Evolutionary conservation across 257 asterid species (phyloP), one percentile per base, ranked within the genome.

Genomic region (Solanum corneliomulleri): DNA sequence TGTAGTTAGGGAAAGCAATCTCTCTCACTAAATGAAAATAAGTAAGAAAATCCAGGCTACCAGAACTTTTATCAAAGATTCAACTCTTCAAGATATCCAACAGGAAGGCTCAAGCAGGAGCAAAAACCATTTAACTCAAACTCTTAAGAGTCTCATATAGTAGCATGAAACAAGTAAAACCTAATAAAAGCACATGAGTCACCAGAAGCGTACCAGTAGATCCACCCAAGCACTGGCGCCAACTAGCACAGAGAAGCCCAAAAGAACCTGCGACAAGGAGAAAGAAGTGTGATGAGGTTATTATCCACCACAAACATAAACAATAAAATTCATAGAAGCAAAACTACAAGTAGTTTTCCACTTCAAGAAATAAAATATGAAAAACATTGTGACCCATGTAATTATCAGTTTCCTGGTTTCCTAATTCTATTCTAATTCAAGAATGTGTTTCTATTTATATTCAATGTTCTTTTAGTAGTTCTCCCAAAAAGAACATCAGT

Each of bases 161-260:
- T 81, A 29, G 45, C 66, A 29, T 81, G 44, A 81, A 81, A 81
- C 31, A 18, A 49, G 69, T 20, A 10, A 81, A 81, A 49, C 44
- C 44, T 49, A 81, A 49, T 49, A 49, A 15, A 81, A 81, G 85
- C 85, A 81, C 85, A 49, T 31, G 39, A 18, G 69, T 29, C 18
- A 52, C 45, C 27, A 60, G 84, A 45, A 86, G 27, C 93, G 3
- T 93, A 97, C 99, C 99, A 97, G 91, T 89, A 97, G 95, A 94
- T 97, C 99, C 87, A 95, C 99, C 99, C 99, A 97, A 87, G 99
- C 95, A 89, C 97, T 96, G 90, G 99, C 98, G 84, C 99, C 99
- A 90, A 97, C 99, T 81, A 97, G 99, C 86, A 97, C 95, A 42
- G 99, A 97, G 90, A 97, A 97, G 71, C 98, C 98, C 81, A 97